A percentile compares a stretch with the other conserved stretches of the same genome.
Conservation (phyloP, 176 grass and related monocot species). For the Phyllostachys edulis region DNA sequence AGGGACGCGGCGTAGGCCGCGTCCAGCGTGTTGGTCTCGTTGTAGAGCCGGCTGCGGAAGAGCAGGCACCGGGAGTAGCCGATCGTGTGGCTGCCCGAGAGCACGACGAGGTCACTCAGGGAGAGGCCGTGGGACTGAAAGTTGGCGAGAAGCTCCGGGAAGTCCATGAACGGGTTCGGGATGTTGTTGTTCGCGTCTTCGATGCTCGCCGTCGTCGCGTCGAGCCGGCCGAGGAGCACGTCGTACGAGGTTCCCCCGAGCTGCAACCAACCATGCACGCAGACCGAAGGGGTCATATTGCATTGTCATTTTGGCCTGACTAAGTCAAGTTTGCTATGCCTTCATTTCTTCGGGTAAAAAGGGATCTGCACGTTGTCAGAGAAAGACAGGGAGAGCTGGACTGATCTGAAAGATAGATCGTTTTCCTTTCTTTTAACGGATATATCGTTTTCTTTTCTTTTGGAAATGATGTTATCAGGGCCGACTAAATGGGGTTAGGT, state of each 20-base stretch:
- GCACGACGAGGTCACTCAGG: constrained; percentile 63
- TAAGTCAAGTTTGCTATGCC: not conserved
- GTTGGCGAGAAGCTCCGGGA: constrained; percentile 46
- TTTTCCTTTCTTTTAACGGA: not conserved
- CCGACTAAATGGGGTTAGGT: constrained; percentile 1
- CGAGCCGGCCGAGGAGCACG: constrained; percentile 62
- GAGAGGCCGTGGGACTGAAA: constrained; percentile 66
- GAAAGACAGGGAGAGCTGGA: not conserved
- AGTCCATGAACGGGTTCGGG: constrained; percentile 58
- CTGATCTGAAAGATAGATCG: not conserved
- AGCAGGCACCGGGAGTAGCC: constrained; percentile 62
- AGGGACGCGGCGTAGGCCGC: constrained; percentile 46
- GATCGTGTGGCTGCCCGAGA: constrained; percentile 75
- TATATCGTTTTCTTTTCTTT: not conserved
- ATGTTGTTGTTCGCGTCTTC: constrained; percentile 51
- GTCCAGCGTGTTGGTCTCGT: constrained; percentile 59
- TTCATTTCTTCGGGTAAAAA: not conserved
- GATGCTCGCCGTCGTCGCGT: constrained; percentile 56
- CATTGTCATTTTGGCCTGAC: not conserved
- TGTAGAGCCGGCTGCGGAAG: constrained; percentile 72
- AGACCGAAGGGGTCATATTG: too few species aligned
- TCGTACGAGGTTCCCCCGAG: constrained; percentile 65
- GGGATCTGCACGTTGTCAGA: not conserved
- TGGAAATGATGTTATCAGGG: not conserved
- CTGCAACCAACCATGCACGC: constrained; percentile 21